Evolutionary conservation across 352 stramenopile genomes (phyloP), one percentile per base, ranked within the genome.

Genomic region (Globisporangium radiosum): DNA sequence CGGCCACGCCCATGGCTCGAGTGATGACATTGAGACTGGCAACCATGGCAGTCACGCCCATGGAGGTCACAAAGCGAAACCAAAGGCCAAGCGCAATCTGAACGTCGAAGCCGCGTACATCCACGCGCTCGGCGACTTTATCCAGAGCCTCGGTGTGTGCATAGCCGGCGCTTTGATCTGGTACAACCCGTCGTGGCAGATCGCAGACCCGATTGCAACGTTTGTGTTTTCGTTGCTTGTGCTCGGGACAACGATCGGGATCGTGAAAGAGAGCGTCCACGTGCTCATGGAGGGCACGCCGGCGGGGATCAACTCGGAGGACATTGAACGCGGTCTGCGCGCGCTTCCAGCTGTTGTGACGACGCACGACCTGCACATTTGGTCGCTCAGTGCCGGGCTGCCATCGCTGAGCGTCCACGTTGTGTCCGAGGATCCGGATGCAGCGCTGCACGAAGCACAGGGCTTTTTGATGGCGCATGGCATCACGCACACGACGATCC

Each of bases 341-440:
- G 59, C 50, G 37, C 86, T 98, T 56, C 55, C 73, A 17, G 85
- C 89, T 2, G 94, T 99, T 5, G 65, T 81, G 8, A 83, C 97
- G 57, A 90, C 98, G 13, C 97, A 99, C 75, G 94, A 99, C 72
- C 74, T 99, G 59, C 97, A 99, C 78, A 97, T 99, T 59, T 99
- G 97, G 97, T 96, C 76, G 55, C 90, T 99, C 53, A 98, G 88
- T 36, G 84, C 96, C 9, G 94, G 94, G 0, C 64, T 92, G 39
- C 78, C 80, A 10, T 88, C 87, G 19, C 74, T 99, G 36, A 98
- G 87, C 57, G 95, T 98, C 25, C 97, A 99, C 71, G 70, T 98
- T 53, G 65, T 90, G 37, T 88, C 75, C 42, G 72, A 82, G 38
- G 72, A 91, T 42, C 69, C 76, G 5, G 81, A 92, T 57, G 72